These are phyloP conservation scores for Apiospora phragmitis DNA, from an alignment of 2,329 filamentous ascomycete genomes.

Conservation along the genomic window DNA sequence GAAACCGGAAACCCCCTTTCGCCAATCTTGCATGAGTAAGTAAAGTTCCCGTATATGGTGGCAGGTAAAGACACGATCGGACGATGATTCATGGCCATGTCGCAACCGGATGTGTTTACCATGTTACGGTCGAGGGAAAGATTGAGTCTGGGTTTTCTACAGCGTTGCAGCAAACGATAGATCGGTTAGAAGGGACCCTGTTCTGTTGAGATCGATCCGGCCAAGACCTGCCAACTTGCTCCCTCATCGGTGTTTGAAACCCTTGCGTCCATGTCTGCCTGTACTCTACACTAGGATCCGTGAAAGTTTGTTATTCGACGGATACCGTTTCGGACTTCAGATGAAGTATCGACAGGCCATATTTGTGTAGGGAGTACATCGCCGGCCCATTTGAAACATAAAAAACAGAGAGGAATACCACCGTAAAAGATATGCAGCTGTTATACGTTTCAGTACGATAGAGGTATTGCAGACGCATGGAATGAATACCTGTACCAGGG, in stretches of 20 bases:
- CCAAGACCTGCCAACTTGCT: not conserved
- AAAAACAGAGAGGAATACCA: too few relatives aligned
- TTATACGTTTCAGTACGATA: too few relatives aligned
- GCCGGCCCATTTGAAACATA: too few relatives aligned
- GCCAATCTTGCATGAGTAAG: not conserved
- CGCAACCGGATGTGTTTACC: not conserved
- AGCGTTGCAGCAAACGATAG: not conserved
- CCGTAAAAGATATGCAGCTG: too few relatives aligned
- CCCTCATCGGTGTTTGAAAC: not conserved
- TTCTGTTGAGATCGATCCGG: not conserved
- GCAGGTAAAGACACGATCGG: not conserved
- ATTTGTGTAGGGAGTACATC: too few relatives aligned
- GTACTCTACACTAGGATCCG: too few relatives aligned
- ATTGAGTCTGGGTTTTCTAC: not conserved
- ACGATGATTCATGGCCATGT: not conserved
- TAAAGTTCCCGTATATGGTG: not conserved
- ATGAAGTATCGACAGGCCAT: too few relatives aligned
- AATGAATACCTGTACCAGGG: not conserved
- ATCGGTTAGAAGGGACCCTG: not conserved
- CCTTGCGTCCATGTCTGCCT: not conserved
- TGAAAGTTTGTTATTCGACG: too few relatives aligned
- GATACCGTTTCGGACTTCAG: too few relatives aligned
- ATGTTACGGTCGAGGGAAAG: not conserved
- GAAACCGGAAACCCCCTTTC: not conserved
- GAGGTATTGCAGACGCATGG: too few relatives aligned